A percentile compares a stretch with the other conserved stretches of the same genome.
phyloP scores from a whole-genome alignment of 2,329 filamentous ascomycete genomes.

The Akanthomyces lecanii region DNA sequence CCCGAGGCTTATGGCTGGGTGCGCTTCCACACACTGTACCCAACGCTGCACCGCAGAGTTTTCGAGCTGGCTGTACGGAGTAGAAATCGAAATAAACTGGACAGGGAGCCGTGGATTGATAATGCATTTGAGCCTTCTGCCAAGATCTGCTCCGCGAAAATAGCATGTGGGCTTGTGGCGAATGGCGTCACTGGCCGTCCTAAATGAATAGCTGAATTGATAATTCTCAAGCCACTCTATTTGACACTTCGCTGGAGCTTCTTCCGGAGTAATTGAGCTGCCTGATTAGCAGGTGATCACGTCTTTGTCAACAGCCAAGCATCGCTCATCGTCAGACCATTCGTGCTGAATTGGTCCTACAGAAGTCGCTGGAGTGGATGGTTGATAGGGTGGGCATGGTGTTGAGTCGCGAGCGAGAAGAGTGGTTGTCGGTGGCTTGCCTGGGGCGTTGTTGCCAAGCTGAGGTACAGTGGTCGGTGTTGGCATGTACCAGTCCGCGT shows the following conservation, averaged over 20 bases:
- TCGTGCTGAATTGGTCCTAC: no score
- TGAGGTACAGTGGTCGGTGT: neutral
- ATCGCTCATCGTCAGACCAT: no score
- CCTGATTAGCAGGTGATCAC: no score
- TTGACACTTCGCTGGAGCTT: neutral
- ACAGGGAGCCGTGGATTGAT: neutral
- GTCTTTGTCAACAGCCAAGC: no score
- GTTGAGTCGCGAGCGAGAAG: neutral
- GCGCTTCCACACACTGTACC: neutral
- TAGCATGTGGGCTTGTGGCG: neutral
- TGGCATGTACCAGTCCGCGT: slow-evolving; percentile 24
- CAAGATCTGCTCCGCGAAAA: neutral
- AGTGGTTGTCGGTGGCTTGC: slow-evolving; percentile 5
- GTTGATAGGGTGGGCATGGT: neutral
- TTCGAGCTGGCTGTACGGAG: neutral
- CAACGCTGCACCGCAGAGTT: neutral
- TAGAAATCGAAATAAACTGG: neutral
- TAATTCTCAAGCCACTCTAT: neutral
- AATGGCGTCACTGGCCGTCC: neutral
- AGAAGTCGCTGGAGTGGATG: neutral
- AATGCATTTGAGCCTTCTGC: neutral
- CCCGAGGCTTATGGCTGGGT: neutral
- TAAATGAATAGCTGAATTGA: neutral
- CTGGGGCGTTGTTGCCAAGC: slow-evolving; percentile 2
- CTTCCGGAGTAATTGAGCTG: no score